phyloP scores from a whole-genome alignment of 306 rosid genomes.

The Macrotyloma uniflorum region DNA sequence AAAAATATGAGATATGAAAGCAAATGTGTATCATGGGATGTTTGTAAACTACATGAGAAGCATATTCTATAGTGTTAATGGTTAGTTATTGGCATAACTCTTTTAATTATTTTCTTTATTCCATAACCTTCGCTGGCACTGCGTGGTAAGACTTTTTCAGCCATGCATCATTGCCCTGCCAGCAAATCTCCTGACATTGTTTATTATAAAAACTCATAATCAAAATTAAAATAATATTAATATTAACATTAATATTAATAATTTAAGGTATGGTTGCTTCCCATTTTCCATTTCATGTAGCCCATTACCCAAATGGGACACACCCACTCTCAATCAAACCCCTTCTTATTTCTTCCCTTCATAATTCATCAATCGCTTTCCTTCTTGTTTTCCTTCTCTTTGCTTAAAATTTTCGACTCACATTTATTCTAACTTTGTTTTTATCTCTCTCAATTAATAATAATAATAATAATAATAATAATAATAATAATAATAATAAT shows the following conservation, averaged over 20 bases:
- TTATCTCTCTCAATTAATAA: too few species aligned
- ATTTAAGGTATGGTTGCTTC: neutral
- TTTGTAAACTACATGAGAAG: neutral
- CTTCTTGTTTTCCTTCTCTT: neutral
- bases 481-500: too few species aligned
- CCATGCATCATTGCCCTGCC: neutral
- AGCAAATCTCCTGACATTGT: neutral
- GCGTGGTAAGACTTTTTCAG: conserved; percentile 12
- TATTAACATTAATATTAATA: neutral
- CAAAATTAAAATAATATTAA: neutral
- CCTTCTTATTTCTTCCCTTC: neutral
- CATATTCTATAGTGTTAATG: conserved; percentile 3
- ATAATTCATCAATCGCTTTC: neutral
- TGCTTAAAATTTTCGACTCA: neutral
- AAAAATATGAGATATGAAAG: neutral
- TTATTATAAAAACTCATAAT: neutral
- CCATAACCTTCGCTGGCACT: conserved; percentile 31
- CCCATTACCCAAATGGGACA: conserved; percentile 33
- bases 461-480: too few species aligned
- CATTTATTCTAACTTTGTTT: neutral
- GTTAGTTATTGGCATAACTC: neutral
- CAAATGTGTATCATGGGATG: neutral
- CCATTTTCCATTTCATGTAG: conserved; percentile 33
- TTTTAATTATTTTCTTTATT: neutral
- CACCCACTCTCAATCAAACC: neutral